Evolutionary conservation across 257 asterid genomes (phyloP), one percentile per base, ranked within the genome.

Genomic region (Petunia axillaris): DNA sequence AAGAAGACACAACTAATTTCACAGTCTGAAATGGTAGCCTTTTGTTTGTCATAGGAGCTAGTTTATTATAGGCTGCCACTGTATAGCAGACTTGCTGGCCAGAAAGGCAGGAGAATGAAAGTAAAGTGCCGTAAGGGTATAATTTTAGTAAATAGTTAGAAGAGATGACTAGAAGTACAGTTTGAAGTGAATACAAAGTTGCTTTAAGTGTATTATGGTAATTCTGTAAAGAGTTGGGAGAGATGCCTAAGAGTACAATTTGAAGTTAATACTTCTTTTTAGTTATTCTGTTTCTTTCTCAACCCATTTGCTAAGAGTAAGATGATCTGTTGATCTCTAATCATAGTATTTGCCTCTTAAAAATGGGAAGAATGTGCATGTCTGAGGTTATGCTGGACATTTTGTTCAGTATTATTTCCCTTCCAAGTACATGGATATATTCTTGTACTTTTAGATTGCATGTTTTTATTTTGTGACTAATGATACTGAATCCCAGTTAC

Each of bases 221-320:
- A 25, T 9, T 25, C 46, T 8, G 41, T 25, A 57, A 57, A 15
- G 14, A 57, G 59, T 46, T 46, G 10, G 0, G 5, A 70, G 8
- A 70, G 62, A 14, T 53, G n/a, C 16, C 58, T 53, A 53, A 53
- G 58, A 53, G 57, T 68, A 68, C 57, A 68, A 41, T 44, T 68
- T 71, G 60, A 25, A 48, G 43, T 71, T 41, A 71, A 10, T 48
- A 48, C 44, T 71, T 48, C 43, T 46, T 71, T 1, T 41, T 2
- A 48, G 41, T 4, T 71, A 1, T 5, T 0, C 16, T 16, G 15
- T 16, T 44, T 68, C 76, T 8, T 67, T 67, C 16, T 44, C n/a
- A 68, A 68, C 16, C 77, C 40, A 46, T 46, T 66, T 70, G 8
- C n/a, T 46, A 70, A 46, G 59, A 13, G 48, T 46, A 25, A 25